Conservation (phyloP, 208 protist species). For the Leptomonas pyrrhocoris region DNA sequence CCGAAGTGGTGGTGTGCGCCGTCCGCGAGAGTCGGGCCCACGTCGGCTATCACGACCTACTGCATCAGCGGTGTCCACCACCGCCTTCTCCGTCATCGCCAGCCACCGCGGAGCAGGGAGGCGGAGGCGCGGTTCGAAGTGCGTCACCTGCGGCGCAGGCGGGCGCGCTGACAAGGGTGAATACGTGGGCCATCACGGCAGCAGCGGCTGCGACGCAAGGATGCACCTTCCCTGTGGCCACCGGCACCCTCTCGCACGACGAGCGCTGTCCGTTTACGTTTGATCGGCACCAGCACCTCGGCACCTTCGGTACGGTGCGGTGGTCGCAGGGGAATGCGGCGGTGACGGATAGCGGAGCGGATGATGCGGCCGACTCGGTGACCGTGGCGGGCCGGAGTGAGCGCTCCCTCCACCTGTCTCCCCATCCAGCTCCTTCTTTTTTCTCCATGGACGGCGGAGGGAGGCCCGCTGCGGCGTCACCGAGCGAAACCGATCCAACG, state of each 20-base stretch:
- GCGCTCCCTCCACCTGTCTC: neutral
- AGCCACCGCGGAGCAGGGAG: neutral
- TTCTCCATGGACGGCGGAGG: neutral
- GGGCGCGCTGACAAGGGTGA: conserved; percentile 18
- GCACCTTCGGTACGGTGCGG: conserved; percentile 37
- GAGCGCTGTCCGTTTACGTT: conserved; percentile 38
- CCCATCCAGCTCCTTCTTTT: neutral
- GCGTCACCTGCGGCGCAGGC: neutral
- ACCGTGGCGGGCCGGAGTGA: neutral
- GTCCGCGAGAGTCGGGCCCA: conserved; percentile 68
- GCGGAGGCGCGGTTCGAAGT: neutral
- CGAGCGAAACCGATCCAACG: neutral
- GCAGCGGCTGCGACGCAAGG: conserved; percentile 5
- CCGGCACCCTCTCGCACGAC: conserved; percentile 30
- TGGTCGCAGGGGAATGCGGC: conserved; percentile 59
- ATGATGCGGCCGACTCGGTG: neutral
- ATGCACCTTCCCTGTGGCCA: conserved; percentile 15
- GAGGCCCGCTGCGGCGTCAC: neutral
- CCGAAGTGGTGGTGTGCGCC: conserved; percentile 62
- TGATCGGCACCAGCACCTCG: conserved; percentile 50
- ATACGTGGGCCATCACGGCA: conserved; percentile 11
- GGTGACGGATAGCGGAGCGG: neutral
- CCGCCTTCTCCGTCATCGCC: neutral
- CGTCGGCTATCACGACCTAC: conserved; percentile 50
- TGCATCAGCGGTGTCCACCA: conserved; percentile 37